phyloP scores from a whole-genome alignment of 2,329 filamentous ascomycete genomes.

The Clonostachys rosea region DNA sequence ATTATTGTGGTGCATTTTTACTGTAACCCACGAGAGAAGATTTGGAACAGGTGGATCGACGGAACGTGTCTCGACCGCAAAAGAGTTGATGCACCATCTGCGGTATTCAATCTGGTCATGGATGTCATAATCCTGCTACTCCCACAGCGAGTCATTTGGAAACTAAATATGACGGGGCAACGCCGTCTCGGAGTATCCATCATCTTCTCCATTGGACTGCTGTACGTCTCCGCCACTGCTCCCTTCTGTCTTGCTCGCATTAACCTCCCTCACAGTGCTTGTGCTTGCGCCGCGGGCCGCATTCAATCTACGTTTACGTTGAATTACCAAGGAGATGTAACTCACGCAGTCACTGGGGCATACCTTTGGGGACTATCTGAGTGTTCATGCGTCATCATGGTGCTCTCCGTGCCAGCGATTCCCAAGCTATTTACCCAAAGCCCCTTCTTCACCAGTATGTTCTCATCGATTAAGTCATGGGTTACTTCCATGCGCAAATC shows the following conservation, averaged over 20 bases:
- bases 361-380: background rate
- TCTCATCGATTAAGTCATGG: background rate
- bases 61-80: background rate
- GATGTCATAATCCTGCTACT: conserved; percentile 18
- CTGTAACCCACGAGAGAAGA: conserved; percentile 15
- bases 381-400: background rate
- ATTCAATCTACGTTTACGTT: no score
- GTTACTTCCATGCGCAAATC: no score
- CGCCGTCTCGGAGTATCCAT: conserved; percentile 19
- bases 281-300: background rate
- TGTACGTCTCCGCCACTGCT: conserved; percentile 4
- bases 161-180: conserved; percentile 14
- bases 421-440: background rate
- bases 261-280: no score
- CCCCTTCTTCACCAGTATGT: background rate
- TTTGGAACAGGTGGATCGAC: conserved; percentile 10
- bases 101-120: conserved; percentile 13
- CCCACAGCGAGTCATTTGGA: conserved; percentile 18
- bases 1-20: conserved; percentile 12
- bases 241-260: background rate
- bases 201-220: conserved; percentile 19
- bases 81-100: conserved; percentile 7
- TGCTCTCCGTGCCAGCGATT: background rate
- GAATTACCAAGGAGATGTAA: no score
- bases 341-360: no score